Conservation (phyloP, 164 flowering plant genomes). For the Stephania yunnanensis region DNA sequence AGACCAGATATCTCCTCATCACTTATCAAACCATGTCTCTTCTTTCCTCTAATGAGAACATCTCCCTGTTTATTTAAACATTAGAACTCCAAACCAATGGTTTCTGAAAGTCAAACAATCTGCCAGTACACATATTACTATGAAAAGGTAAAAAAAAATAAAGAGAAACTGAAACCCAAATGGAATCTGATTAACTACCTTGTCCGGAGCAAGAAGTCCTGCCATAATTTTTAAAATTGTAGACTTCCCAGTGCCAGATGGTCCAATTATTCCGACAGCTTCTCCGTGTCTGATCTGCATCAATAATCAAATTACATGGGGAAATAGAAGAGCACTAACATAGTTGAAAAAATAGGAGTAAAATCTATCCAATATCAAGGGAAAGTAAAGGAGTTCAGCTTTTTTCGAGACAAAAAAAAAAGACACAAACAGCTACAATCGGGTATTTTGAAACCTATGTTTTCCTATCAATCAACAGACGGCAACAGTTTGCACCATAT, state of each 20-base stretch:
- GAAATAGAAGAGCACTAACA: neutral
- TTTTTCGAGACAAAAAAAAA: neutral
- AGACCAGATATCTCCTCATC: slow-evolving; percentile 89
- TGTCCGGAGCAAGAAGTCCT: slow-evolving; percentile 98
- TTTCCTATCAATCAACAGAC: neutral
- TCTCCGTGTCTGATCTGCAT: slow-evolving; percentile 90
- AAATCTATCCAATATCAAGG: neutral
- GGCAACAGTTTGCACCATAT: neutral
- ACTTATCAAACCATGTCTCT: slow-evolving; percentile 75
- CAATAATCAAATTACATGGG: slow-evolving; percentile 6
- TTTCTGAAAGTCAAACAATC: neutral
- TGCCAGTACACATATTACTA: neutral
- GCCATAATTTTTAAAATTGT: slow-evolving; percentile 88
- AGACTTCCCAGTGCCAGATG: slow-evolving; percentile 98
- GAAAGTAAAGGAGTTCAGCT: neutral
- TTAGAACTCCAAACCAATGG: slow-evolving; percentile 1
- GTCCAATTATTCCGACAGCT: slow-evolving; percentile 98
- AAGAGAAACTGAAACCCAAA: neutral
- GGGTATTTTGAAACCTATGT: neutral
- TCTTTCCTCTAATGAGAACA: slow-evolving; percentile 73
- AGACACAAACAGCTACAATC: neutral
- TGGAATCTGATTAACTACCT: slow-evolving; percentile 33
- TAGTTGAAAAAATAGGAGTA: neutral
- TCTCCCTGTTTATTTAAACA: slow-evolving; percentile 62
- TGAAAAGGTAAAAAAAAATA: neutral